A percentile compares a stretch with the other conserved stretches of the same genome.
phyloP scores from a whole-genome alignment of 2,329 filamentous ascomycete species.

The Emergomyces orientalis region DNA sequence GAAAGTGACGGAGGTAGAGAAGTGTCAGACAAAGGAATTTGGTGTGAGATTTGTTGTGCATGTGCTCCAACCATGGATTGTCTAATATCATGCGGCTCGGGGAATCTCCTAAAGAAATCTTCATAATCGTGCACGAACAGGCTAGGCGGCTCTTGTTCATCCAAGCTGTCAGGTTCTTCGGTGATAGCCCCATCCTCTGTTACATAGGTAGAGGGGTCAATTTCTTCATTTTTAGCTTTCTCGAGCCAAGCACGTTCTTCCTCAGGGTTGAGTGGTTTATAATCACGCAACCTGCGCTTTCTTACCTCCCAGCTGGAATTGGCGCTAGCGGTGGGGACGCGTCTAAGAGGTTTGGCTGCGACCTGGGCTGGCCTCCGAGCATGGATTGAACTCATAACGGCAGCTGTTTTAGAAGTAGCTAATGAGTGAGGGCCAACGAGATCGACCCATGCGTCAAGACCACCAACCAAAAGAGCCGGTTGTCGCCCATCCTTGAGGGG shows the following conservation, averaged over 20 bases:
- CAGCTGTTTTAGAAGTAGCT: slow-evolving; percentile 47
- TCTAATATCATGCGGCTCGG: slow-evolving; percentile 54
- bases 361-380: slow-evolving; percentile 24
- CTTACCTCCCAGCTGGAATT: slow-evolving; percentile 47
- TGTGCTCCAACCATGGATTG: slow-evolving; percentile 47
- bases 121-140: slow-evolving; percentile 62
- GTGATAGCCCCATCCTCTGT: slow-evolving; percentile 32
- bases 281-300: slow-evolving; percentile 49
- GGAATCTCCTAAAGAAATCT: slow-evolving; percentile 75
- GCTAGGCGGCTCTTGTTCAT: slow-evolving; percentile 39
- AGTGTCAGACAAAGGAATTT: slow-evolving; percentile 24
- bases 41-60: slow-evolving; percentile 23
- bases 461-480: slow-evolving; percentile 72
- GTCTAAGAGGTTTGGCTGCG: slow-evolving; percentile 41
- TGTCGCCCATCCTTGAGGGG: slow-evolving; percentile 54
- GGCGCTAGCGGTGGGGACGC: slow-evolving; percentile 43
- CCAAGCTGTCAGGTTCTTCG: slow-evolving; percentile 36
- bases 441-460: slow-evolving; percentile 77
- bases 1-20: slow-evolving; percentile 47
- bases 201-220: slow-evolving; percentile 35
- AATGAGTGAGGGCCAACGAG: slow-evolving; percentile 64
- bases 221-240: slow-evolving; percentile 58
- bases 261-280: slow-evolving; percentile 65
- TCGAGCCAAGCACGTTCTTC: slow-evolving; percentile 77
- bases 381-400: slow-evolving; percentile 39